Evolutionary conservation across 345 rosid genomes (phyloP), one percentile per base, ranked within the genome.

Genomic region (Salix suchowensis): DNA sequence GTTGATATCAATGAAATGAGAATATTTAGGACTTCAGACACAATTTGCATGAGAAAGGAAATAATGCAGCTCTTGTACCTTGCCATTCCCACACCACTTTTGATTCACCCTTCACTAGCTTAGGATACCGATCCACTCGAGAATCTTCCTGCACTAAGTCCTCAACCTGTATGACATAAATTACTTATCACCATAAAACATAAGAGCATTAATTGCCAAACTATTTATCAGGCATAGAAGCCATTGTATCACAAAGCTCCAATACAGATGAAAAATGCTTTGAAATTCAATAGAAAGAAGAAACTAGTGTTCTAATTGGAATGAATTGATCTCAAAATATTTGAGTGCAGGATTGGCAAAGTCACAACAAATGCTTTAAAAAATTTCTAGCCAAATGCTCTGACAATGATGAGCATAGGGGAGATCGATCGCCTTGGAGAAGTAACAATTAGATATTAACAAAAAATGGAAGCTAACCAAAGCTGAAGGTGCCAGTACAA

Each of bases 41-140:
- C 37, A 34, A 54, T 66, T 62, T 37, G 75, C 24, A 55, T 24
- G 11, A 37, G 36, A 68, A 34, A 26, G 13, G 19, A 37, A 32
- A 30, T 14, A 60, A 52, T 40, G 21, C 12, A 70, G 77, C 40
- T 72, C 10, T 50, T 23, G 52, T 84, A 93, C 98, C 97, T 89
- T 95, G 97, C 98, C 97, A 93, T 82, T 95, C 97, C 97, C 97
- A 95, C 66, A 93, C 97, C 67, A 90, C 97, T 80, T 87, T 95
- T 58, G 94, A 88, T 84, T 95, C 97, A 73, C 97, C 97, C 83
- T 88, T 95, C 71, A 95, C 85, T 36, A 95, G 68, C 84, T 90
- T 91, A 11, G 93, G 96, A 75, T 90, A 90, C 61, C 75, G 90
- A 84, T 95, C 97, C 70, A 91, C 87, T 76, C 97, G 92, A 67